Conservation (phyloP, 1,284 basidiomycete species). For the Agaricales sp. region DNA sequence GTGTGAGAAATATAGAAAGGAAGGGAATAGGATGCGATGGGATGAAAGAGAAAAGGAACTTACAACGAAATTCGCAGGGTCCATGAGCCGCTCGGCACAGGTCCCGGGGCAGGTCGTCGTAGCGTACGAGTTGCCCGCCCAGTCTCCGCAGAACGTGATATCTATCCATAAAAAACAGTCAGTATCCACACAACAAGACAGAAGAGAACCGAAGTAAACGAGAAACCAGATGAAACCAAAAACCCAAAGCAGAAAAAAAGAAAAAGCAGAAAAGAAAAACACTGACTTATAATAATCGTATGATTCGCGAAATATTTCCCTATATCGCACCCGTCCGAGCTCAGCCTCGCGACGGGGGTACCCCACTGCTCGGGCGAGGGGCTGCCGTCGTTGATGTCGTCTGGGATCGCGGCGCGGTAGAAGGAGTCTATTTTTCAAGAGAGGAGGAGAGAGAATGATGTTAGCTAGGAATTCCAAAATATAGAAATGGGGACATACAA, state of each 20-base stretch:
- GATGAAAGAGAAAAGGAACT: constrained; percentile 12
- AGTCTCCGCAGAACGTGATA: constrained; percentile 55
- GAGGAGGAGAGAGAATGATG: constrained; percentile 1
- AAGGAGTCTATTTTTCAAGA: constrained; percentile 53
- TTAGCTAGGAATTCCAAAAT: too few species aligned
- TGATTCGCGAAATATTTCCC: constrained; percentile 32
- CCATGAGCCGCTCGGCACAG: constrained; percentile 49
- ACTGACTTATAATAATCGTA: constrained; percentile 23
- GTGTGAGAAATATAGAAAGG: too few species aligned
- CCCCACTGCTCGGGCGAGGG: constrained; percentile 57
- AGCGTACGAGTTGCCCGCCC: constrained; percentile 71
- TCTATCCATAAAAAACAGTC: constrained; percentile 16
- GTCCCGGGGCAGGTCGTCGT: constrained; percentile 61
- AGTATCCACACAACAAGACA: neutral
- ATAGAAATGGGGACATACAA: constrained; percentile 47
- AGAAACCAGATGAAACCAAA: too few species aligned
- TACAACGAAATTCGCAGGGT: constrained; percentile 62
- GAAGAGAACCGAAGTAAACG: neutral
- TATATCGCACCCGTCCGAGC: constrained; percentile 46
- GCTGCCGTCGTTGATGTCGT: constrained; percentile 45
- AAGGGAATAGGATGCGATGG: constrained; percentile 1
- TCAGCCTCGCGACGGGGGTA: constrained; percentile 48
- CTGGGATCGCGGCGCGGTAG: constrained; percentile 60
- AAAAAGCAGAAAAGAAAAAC: neutral
- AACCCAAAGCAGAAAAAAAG: too few species aligned